phyloP scores from a whole-genome alignment of 2,329 filamentous ascomycete genomes.

The Orbilia oligospora region DNA sequence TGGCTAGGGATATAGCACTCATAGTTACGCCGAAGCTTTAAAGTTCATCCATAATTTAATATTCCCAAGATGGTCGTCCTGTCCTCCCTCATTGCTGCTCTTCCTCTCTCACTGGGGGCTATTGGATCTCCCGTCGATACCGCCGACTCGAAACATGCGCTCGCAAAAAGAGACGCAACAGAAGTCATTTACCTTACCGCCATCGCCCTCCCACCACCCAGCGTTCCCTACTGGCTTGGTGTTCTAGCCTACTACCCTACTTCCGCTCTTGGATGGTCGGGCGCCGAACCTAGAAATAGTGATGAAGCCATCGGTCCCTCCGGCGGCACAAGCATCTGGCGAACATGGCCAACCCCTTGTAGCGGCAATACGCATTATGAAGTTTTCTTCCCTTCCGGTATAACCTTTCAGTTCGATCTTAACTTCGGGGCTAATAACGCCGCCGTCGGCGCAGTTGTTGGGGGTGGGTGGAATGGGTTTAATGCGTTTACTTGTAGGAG shows the following conservation, averaged over 20 bases:
- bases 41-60: background rate
- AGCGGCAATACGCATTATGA: constrained; percentile 53
- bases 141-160: background rate
- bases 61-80: constrained; percentile 21
- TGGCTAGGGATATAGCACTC: too few species aligned
- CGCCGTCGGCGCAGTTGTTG: constrained; percentile 29
- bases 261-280: background rate
- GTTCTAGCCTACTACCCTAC: constrained; percentile 46
- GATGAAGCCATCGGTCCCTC: constrained; percentile 44
- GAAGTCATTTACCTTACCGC: constrained; percentile 56
- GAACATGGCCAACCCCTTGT: constrained; percentile 50
- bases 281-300: constrained; percentile 8
- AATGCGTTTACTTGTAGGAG: constrained; percentile 38
- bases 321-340: constrained; percentile 19
- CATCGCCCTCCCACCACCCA: background rate
- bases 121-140: background rate
- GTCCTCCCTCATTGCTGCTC: constrained; percentile 21
- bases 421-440: constrained; percentile 24
- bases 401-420: constrained; percentile 43
- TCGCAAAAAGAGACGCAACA: constrained; percentile 42
- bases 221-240: constrained; percentile 28
- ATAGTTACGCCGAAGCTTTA: too few species aligned
- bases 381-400: constrained; percentile 31
- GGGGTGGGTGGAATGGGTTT: constrained; percentile 56
- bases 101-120: constrained; percentile 12